These are phyloP conservation scores for Parascedosporium putredinis DNA, from an alignment of 2,329 filamentous ascomycete genomes.

Conservation along the genomic window DNA sequence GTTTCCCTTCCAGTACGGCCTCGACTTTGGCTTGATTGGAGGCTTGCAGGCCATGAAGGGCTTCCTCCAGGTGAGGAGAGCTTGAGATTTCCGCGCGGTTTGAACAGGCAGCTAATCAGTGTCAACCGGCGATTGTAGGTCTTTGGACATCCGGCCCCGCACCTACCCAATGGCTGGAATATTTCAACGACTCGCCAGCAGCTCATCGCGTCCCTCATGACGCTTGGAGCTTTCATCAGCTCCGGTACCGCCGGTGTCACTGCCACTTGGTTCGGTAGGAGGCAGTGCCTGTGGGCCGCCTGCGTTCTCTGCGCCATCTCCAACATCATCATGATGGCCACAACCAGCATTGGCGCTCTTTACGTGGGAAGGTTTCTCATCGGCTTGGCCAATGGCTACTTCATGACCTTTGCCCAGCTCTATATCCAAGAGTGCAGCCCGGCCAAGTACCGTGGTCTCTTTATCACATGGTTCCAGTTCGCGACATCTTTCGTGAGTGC, in stretches of 20 bases:
- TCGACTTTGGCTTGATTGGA: conserved; percentile 39
- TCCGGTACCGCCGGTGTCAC: conserved; percentile 29
- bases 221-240: conserved; percentile 33
- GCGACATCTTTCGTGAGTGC: conserved; percentile 1
- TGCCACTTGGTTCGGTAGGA: conserved; percentile 23
- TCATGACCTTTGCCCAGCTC: conserved; percentile 43
- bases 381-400: conserved; percentile 44
- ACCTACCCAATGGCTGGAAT: conserved; percentile 29
- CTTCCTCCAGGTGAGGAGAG: conserved; percentile 30
- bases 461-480: conserved; percentile 35
- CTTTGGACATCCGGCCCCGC: conserved; percentile 23
- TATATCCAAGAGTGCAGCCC: conserved; percentile 36
- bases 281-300: conserved; percentile 30
- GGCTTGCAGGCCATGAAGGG: conserved; percentile 39
- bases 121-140: conserved; percentile 19
- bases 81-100: too few species aligned
- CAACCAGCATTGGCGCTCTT: conserved; percentile 38
- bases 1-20: conserved; percentile 37
- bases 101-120: too few species aligned
- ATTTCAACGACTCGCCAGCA: conserved; percentile 32
- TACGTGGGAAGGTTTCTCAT: conserved; percentile 44
- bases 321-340: conserved; percentile 48
- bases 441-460: conserved; percentile 35
- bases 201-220: conserved; percentile 37
- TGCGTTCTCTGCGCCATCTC: conserved; percentile 36